Base-by-base conservation (phyloP, 1,284 basidiomycete species). In the Sporisorium scitamineum region DNA sequence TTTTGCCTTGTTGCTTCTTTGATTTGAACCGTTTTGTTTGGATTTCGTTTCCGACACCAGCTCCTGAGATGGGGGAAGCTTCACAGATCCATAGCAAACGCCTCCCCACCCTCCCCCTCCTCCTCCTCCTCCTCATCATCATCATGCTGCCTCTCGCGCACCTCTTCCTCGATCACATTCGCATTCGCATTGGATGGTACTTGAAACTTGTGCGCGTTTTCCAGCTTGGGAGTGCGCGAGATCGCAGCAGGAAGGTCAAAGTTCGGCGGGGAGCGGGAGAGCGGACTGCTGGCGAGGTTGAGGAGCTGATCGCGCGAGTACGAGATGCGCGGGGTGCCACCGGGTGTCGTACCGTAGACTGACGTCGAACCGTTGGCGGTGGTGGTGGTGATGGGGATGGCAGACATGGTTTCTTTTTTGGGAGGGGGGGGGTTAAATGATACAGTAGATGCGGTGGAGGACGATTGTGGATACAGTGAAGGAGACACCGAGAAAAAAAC, bases 231-330 rank as follows among this genome's bases (percentile, higher is more conserved):
- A 0, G 54, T 44, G 41, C 32, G 20, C 4, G 37, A 54, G 59
- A 62, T 62, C 1, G 52, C 52, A 1, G 56, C 56, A 0, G 61
- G 64, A 11, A 45, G 18, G 29, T 53, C 22, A 3, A 70, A 55
- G 1, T 50, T 57, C 3, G 76, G 64, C 6, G 76, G 68, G 7
- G 69, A 68, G 0, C 58, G 39, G 3, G 79, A 73, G 8, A 81
- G 67, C 8, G 80, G 80, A 2, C 54, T 61, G 0, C 66, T 63
- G 20, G 80, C 80, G 18, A 81, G 60, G 18, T 60, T 55, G 45
- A 81, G 70, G 9, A 81, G 64, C 54, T 81, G 66, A 27, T 81
- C 78, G 18, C 80, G 65, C 14, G 80, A 78, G 42, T 81, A 81
- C 13, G 67, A 71, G 54, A 79, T 80, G 2, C 80, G 58, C 0